Percentiles rank a stretch among this genome's conserved stretches.
These are phyloP conservation scores for Chrysoporthe cubensis DNA, from an alignment of 2,329 filamentous ascomycete species.

Conservation along the genomic window DNA sequence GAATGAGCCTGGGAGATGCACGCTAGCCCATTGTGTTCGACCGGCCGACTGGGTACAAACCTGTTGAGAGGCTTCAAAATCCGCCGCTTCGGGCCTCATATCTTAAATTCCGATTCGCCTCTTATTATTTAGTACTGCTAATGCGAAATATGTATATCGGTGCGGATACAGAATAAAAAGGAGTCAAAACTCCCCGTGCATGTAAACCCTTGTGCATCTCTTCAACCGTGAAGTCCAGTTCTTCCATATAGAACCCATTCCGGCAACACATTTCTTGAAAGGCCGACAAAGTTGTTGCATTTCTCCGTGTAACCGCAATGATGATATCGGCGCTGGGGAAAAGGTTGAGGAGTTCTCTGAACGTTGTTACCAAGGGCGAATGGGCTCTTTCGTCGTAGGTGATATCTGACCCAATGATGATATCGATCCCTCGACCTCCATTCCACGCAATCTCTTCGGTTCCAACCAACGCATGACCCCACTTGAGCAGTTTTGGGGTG, in stretches of 20 bases:
- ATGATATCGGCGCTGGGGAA: constrained; percentile 62
- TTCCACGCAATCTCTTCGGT: constrained; percentile 61
- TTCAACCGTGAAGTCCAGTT: constrained; percentile 8
- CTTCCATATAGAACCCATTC: constrained; percentile 4
- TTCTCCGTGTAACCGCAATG: constrained; percentile 73
- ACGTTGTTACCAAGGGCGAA: constrained; percentile 65
- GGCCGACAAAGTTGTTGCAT: constrained; percentile 38
- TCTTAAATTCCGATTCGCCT: background rate
- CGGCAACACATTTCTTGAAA: constrained; percentile 18
- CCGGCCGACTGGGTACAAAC: too few relatives aligned
- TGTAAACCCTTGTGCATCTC: constrained; percentile 5
- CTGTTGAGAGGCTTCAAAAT: too few relatives aligned
- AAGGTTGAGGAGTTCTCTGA: constrained; percentile 63
- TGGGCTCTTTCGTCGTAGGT: constrained; percentile 73
- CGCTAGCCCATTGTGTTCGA: too few relatives aligned
- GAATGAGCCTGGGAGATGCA: too few relatives aligned
- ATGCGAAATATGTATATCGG: constrained; percentile 24
- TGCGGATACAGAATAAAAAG: constrained; percentile 18
- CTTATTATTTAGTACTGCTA: background rate
- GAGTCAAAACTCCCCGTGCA: constrained; percentile 12
- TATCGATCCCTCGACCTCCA: constrained; percentile 54
- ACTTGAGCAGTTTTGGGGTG: constrained; percentile 60
- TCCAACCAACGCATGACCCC: constrained; percentile 64
- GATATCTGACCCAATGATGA: constrained; percentile 77
- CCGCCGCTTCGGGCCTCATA: too few relatives aligned